Percentiles rank a stretch among this genome's conserved stretches.
Conservation (phyloP, 2,329 filamentous ascomycete species). For the Aspergillus unguis region DNA sequence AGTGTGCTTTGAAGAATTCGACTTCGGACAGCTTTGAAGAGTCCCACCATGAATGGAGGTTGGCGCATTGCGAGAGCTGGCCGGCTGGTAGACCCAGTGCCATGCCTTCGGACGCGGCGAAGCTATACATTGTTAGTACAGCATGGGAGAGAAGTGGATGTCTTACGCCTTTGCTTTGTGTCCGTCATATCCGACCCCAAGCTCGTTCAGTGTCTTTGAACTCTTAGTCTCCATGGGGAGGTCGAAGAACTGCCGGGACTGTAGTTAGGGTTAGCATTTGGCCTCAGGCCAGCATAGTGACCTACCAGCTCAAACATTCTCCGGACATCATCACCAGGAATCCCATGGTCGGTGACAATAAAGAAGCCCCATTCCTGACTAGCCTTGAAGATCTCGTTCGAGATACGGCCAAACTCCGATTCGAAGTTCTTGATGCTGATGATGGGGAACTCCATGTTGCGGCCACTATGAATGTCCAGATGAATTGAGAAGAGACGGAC, state of each 20-base stretch:
- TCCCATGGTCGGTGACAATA: constrained; percentile 1
- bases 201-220: not conserved
- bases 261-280: too few species aligned
- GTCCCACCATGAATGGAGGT: constrained; percentile 4
- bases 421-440: not conserved
- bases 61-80: not conserved
- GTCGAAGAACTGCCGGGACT: constrained; percentile 1
- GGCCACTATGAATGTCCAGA: too few species aligned
- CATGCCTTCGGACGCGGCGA: constrained; percentile 1
- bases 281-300: too few species aligned
- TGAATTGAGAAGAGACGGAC: too few species aligned
- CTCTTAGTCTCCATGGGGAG: not conserved
- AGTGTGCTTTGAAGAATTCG: not conserved
- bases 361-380: constrained; percentile 7
- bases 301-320: not conserved
- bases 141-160: not conserved
- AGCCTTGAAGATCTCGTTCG: not conserved
- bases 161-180: not conserved
- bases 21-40: not conserved
- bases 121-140: not conserved
- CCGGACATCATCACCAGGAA: not conserved
- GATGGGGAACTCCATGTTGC: not conserved
- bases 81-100: not conserved
- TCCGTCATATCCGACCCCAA: not conserved
- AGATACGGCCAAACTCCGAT: not conserved